Base-by-base conservation (phyloP, 1,284 basidiomycete genomes). In the Rhodotorula sp. region DNA sequence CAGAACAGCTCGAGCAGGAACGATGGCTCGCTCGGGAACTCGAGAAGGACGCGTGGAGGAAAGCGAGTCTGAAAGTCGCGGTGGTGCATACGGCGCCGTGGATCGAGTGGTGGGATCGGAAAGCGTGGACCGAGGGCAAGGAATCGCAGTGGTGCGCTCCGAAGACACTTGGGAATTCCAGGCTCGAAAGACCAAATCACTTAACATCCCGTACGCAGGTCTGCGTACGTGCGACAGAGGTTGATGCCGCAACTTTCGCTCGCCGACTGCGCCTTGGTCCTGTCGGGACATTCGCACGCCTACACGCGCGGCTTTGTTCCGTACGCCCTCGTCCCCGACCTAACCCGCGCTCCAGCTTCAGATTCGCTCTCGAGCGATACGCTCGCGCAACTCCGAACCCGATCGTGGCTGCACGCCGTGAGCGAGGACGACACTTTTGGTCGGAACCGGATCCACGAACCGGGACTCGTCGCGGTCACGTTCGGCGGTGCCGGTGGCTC, bases 1-100 rank as follows among this genome's bases (percentile, higher is more conserved):
- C 55, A 1, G 75, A 77, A 60, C 69, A 75, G 51, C 46, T 7
- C 8, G 71, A 70, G 62, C 77, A 78, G 61, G 77, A 78, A 53
- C 57, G 71, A 44, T 78, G 77, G 77, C 29, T 78, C 14, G 48
- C 67, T 57, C 72, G 72, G 75, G 73, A 78, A 64, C 49, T 76
- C 20, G 67, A 30, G 33, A 26, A 67, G 30, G 51, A 51, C 1
- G 72, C 76, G 53, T 78, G 77, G 77, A 68, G 24, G 42, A 22
- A 44, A 14, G 75, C 77, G 64, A 75, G 68, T n/a, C 54, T 77
- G 17, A 63, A 70, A 56, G 67, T 76, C 37, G 72, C 64, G 15
- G 66, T 77, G 10, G 77, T 77, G 20, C 76, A 78, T 29, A 74
- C 76, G 45, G 64, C 77, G 44, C 76, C 77, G n/a, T 78, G 73